Base-by-base conservation (phyloP, 306 rosid species). In the Cicer cuneatum region DNA sequence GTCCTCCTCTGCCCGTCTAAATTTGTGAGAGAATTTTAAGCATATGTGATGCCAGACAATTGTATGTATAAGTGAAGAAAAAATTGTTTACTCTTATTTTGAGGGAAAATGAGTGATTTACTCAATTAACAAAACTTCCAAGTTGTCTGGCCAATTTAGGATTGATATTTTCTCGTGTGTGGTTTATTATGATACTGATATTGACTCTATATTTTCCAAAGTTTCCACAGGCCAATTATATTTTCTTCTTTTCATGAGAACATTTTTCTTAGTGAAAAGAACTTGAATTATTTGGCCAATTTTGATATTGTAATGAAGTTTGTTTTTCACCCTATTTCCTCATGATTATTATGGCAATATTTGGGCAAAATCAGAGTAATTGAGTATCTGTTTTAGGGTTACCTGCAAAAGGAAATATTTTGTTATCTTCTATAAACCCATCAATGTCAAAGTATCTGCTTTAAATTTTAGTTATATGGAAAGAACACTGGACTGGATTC, bases 391-490 rank as follows among this genome's bases (percentile, higher is more conserved):
- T 14, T 49, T 57, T 8, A 70, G 66, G 47, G 39, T 51, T 70
- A 29, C 58, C 15, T 7, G 24, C 14, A 62, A 33, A 64, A 24
- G 8, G 59, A 71, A 77, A 68, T 49, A 14, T 51, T 69, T 15
- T 16, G 47, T 64, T 19, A 47, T 68, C 42, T 19, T 52, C 66
- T n/a, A 4, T 38, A 38, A 49, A 2, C 5, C n/a, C 65, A 71
- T 40, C 10, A 41, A 18, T 53, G 37, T 52, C 61, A 18, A 38
- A 15, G 16, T 39, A 70, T 38, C 33, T 8, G 14, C 45, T 29
- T 46, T 43, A 33, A 13, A 10, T 43, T 72, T 60, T 45, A n/a
- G 24, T 35, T 33, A 45, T 33, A 47, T 62, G 41, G 64, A 39
- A 52, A 21, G 11, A 48, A 37, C 29, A 21, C 46, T 65, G 72